phyloP scores from a whole-genome alignment of 306 rosid genomes.

The Sphenostylis stenocarpa region DNA sequence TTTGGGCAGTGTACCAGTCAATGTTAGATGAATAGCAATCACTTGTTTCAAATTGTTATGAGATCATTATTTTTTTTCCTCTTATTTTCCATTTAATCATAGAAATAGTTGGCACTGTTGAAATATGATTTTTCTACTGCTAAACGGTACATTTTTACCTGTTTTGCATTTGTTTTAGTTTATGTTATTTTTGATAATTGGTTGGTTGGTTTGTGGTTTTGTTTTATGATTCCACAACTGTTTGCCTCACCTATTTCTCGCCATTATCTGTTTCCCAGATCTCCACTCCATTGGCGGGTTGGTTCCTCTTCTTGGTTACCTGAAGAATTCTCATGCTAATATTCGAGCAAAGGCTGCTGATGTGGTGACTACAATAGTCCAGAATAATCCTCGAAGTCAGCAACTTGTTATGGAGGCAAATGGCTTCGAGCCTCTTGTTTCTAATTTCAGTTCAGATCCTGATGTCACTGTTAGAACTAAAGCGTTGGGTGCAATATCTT shows the following conservation, averaged over 20 bases:
- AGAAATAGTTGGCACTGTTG: background rate
- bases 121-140: background rate
- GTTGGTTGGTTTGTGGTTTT: background rate
- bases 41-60: background rate
- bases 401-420: constrained; percentile 89
- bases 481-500: constrained; percentile 91
- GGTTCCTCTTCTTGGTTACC: constrained; percentile 78
- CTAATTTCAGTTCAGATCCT: constrained; percentile 72
- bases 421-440: constrained; percentile 81
- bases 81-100: background rate
- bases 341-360: constrained; percentile 98
- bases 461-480: constrained; percentile 76
- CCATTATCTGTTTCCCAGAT: constrained; percentile 45
- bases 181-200: background rate
- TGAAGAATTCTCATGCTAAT: constrained; percentile 79
- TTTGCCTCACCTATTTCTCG: constrained; percentile 33
- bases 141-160: background rate
- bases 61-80: background rate
- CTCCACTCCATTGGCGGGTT: constrained; percentile 90
- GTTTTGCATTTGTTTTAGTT: background rate
- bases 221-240: background rate
- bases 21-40: background rate
- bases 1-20: background rate
- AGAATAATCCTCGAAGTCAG: constrained; percentile 87
- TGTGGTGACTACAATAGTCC: constrained; percentile 86